Conservation (phyloP, 306 rosid genomes). For the Mimosa bimucronata region DNA sequence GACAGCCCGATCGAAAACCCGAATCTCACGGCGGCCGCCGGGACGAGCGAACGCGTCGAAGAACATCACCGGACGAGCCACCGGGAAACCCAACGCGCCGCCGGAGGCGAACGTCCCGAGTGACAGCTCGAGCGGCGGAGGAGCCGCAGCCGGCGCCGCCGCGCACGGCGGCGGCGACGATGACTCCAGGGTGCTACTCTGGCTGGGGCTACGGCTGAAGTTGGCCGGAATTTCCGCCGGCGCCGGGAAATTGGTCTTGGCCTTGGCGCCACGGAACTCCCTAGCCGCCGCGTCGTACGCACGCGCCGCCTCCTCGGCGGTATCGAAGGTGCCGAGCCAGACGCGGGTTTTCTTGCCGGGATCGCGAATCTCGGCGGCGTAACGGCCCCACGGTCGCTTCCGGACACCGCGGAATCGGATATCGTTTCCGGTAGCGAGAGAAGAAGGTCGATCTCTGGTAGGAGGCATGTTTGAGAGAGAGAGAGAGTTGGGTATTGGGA, state of each 20-base stretch:
- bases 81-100: slow-evolving; percentile 26
- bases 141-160: neutral
- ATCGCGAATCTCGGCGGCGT: slow-evolving; percentile 89
- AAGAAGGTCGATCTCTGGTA: slow-evolving; percentile 17
- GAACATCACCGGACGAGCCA: slow-evolving; percentile 47
- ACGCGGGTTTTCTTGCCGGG: slow-evolving; percentile 76
- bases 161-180: slow-evolving; percentile 27
- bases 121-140: slow-evolving; percentile 38
- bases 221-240: slow-evolving; percentile 22
- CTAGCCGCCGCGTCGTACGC: slow-evolving; percentile 76
- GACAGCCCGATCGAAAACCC: slow-evolving; percentile 35
- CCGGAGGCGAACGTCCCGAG: slow-evolving; percentile 26
- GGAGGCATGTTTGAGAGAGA: slow-evolving; percentile 50
- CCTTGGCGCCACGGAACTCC: slow-evolving; percentile 70
- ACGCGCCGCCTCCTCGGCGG: slow-evolving; percentile 79
- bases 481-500: neutral
- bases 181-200: slow-evolving; percentile 63
- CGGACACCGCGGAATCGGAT: slow-evolving; percentile 74
- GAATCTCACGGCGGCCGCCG: slow-evolving; percentile 30
- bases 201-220: slow-evolving; percentile 53
- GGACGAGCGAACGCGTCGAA: slow-evolving; percentile 53
- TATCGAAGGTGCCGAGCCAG: slow-evolving; percentile 80
- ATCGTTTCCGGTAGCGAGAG: slow-evolving; percentile 41
- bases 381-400: slow-evolving; percentile 85
- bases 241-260: slow-evolving; percentile 67